phyloP scores from a whole-genome alignment of 495 filamentous ascomycete genomes.

The Xylaria bambusicola region DNA sequence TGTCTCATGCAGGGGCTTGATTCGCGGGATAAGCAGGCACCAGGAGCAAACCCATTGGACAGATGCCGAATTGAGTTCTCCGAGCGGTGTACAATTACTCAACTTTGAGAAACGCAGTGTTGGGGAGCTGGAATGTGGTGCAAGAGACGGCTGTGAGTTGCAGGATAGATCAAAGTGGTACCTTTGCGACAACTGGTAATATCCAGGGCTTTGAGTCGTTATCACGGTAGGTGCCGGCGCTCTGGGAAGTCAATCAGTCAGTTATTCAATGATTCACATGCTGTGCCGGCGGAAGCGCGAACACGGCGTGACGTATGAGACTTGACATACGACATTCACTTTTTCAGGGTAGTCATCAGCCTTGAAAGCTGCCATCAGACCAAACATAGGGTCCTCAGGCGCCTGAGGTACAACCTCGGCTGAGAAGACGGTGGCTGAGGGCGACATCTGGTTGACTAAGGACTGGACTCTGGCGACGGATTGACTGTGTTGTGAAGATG shows the following conservation, averaged over 20 bases:
- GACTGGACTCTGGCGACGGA: conserved; percentile 33
- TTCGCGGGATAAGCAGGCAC: conserved; percentile 1
- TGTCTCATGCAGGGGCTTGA: neutral
- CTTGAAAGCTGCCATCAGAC: conserved; percentile 83
- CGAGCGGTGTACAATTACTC: too few species aligned
- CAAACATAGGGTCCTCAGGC: conserved; percentile 94
- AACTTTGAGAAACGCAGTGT: neutral
- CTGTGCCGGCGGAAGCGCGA: neutral
- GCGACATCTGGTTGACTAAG: conserved; percentile 34
- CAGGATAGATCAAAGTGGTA: conserved; percentile 39
- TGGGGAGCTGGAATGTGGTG: neutral
- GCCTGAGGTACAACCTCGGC: conserved; percentile 81
- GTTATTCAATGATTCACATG: neutral
- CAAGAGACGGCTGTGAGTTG: too few species aligned
- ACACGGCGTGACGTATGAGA: neutral
- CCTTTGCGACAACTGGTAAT: conserved; percentile 93
- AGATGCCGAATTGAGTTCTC: too few species aligned
- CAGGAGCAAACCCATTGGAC: neutral
- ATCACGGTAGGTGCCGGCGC: conserved; percentile 95
- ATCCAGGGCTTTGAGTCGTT: conserved; percentile 98
- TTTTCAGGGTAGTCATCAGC: conserved; percentile 84
- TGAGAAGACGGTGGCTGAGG: conserved; percentile 68
- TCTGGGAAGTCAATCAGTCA: conserved; percentile 46
- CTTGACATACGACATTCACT: conserved; percentile 68
- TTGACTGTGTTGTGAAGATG: conserved; percentile 28